Conservation (phyloP, 331 rosid species). For the Cucumis variabilis region DNA sequence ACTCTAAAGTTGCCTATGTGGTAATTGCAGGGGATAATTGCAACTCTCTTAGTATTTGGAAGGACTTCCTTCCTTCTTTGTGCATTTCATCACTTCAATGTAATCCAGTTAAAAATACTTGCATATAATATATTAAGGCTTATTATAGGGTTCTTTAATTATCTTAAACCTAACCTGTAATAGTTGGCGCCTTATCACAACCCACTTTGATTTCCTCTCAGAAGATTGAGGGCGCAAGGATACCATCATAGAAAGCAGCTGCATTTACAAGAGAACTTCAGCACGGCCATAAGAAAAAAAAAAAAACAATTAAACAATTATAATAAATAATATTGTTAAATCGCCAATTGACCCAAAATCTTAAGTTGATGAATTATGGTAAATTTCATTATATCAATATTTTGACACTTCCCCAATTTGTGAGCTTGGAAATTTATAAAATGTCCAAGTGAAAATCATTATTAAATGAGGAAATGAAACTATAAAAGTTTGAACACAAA, state of each 20-base stretch:
- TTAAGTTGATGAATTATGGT: not conserved
- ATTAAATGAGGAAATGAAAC: too few relatives aligned
- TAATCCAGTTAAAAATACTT: not conserved
- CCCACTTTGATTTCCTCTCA: slow-evolving; percentile 89
- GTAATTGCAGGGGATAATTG: not conserved
- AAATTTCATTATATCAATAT: too few relatives aligned
- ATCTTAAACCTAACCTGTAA: slow-evolving; percentile 66
- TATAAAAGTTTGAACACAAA: too few relatives aligned
- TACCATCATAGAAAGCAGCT: slow-evolving; percentile 96
- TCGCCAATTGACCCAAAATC: not conserved
- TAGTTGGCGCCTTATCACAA: slow-evolving; percentile 89
- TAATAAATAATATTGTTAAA: not conserved
- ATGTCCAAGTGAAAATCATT: not conserved
- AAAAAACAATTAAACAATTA: slow-evolving; percentile 16
- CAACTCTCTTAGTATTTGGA: not conserved
- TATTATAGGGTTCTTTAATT: not conserved
- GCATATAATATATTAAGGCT: not conserved
- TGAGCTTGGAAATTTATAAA: too few relatives aligned
- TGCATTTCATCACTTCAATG: not conserved
- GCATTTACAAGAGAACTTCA: slow-evolving; percentile 33
- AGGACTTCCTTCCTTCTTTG: not conserved
- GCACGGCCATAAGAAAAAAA: not conserved
- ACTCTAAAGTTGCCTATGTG: not conserved
- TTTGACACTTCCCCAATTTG: too few relatives aligned
- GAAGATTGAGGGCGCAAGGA: slow-evolving; percentile 95